Conservation (phyloP, 2,329 filamentous ascomycete species). For the Colletotrichum zoysiae region DNA sequence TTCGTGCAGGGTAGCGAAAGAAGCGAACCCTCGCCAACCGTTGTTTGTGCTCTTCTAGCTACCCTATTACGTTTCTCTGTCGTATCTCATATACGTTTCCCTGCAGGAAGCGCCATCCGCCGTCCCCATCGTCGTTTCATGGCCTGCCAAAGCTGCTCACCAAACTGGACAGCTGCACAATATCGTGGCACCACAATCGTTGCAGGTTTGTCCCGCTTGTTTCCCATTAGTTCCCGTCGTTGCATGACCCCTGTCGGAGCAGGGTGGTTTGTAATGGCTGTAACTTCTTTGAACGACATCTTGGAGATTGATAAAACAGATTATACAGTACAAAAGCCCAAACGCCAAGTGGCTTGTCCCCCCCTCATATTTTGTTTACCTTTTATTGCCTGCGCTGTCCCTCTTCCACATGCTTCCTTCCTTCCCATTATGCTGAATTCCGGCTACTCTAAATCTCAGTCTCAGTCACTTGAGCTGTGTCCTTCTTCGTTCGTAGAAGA, state of each 20-base stretch:
- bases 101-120: constrained; percentile 1
- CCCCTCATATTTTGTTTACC: neutral
- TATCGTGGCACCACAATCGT: constrained; percentile 11
- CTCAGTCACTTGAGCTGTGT: constrained; percentile 29
- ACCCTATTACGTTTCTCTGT: constrained; percentile 5
- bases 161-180: neutral
- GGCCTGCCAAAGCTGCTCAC: constrained; percentile 15
- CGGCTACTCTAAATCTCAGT: constrained; percentile 22
- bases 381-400: constrained; percentile 10
- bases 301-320: constrained; percentile 19
- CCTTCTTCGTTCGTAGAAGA: constrained; percentile 43
- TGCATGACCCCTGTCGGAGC: neutral
- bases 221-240: constrained; percentile 15
- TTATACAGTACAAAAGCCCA: constrained; percentile 15
- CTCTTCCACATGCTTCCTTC: constrained; percentile 3
- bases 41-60: neutral
- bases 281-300: neutral
- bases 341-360: constrained; percentile 20
- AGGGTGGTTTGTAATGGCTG: neutral
- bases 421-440: constrained; percentile 7
- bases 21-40: neutral
- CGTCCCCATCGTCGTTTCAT: constrained; percentile 27
- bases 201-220: constrained; percentile 20
- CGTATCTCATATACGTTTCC: neutral
- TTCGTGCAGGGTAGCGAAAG: neutral